A percentile compares a stretch with the other conserved stretches of the same genome.
These are phyloP conservation scores for Tulasnella calospora DNA, from an alignment of 768 basidiomycete genomes.

Conservation along the genomic window DNA sequence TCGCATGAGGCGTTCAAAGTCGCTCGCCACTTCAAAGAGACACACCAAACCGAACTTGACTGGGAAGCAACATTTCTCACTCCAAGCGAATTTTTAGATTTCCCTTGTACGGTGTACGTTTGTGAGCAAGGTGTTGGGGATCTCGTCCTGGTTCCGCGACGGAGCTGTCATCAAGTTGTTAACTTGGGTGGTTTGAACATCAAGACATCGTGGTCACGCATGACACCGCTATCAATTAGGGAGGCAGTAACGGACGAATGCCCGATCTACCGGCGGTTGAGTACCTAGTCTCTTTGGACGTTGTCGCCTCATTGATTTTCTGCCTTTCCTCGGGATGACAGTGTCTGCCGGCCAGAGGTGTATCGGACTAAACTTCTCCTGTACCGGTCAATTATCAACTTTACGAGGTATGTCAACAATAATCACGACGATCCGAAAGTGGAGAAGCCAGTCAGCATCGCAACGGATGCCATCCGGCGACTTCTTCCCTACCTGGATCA, in stretches of 20 bases:
- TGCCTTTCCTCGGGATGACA: constrained; percentile 33
- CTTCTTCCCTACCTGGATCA: constrained; percentile 49
- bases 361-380: constrained; percentile 60
- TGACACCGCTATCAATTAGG: constrained; percentile 60
- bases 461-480: constrained; percentile 32
- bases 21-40: constrained; percentile 50
- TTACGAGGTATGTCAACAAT: neutral
- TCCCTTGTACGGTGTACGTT: constrained; percentile 48
- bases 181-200: constrained; percentile 75
- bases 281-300: constrained; percentile 16
- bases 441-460: neutral
- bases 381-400: constrained; percentile 6
- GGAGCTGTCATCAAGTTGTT: constrained; percentile 69
- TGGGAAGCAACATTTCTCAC: constrained; percentile 48
- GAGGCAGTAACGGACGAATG: constrained; percentile 66
- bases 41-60: constrained; percentile 57
- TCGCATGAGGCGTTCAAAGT: constrained; percentile 52
- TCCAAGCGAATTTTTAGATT: neutral
- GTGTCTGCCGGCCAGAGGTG: constrained; percentile 74
- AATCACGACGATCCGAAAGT: neutral
- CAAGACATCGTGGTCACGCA: constrained; percentile 83
- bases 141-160: constrained; percentile 72
- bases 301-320: neutral
- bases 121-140: constrained; percentile 72
- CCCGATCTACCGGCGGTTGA: constrained; percentile 71